phyloP scores from a whole-genome alignment of 805 yeast genomes.

The Pichia heedii region DNA sequence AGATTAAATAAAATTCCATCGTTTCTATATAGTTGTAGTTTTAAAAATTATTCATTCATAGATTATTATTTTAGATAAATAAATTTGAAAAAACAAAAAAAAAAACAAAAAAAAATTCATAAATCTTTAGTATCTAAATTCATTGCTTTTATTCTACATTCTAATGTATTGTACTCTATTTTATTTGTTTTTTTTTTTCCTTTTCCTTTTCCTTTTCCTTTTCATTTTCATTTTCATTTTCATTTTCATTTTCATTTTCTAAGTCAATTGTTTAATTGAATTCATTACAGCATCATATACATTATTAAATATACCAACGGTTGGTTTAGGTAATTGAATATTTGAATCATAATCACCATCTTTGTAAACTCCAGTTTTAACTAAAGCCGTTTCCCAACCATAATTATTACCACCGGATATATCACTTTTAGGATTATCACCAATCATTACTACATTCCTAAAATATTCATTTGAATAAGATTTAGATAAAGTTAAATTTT shows the following conservation, averaged over 20 bases:
- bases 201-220: too few relatives aligned
- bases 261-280: constrained; percentile 6
- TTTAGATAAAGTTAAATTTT: constrained; percentile 11
- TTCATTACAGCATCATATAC: constrained; percentile 36
- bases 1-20: too few relatives aligned
- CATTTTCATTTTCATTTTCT: background rate
- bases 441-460: constrained; percentile 79
- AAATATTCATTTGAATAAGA: constrained; percentile 26
- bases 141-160: background rate
- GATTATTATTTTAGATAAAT: too few relatives aligned
- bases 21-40: too few relatives aligned
- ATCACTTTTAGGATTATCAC: constrained; percentile 93
- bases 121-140: too few relatives aligned
- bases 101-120: too few relatives aligned
- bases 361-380: constrained; percentile 79
- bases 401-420: constrained; percentile 78
- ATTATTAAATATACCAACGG: constrained; percentile 40
- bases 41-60: too few relatives aligned
- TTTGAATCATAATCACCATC: constrained; percentile 41
- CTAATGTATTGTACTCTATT: too few relatives aligned
- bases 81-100: too few relatives aligned
- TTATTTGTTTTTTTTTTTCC: too few relatives aligned
- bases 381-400: constrained; percentile 84
- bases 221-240: background rate
- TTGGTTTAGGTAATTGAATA: constrained; percentile 31